Evolutionary conservation across 2,329 filamentous ascomycete genomes (phyloP), one percentile per base, ranked within the genome.

Genomic region (Pseudopyrenochaeta lycopersici): DNA sequence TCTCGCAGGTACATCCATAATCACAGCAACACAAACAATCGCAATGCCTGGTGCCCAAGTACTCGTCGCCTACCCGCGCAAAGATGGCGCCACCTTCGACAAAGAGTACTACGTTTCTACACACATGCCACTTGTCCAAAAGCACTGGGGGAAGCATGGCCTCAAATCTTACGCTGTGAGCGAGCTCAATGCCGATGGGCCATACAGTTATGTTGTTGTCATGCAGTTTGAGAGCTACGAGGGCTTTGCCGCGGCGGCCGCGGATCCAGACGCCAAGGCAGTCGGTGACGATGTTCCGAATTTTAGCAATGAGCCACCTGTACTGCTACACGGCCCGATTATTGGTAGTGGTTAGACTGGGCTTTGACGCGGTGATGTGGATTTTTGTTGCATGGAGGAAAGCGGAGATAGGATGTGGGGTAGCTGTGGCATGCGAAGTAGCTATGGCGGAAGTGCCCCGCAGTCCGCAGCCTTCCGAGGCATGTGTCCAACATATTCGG

Each of bases 21-120:
- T 20, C 18, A 39, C 36, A 39, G 20, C 9, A n/a, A 11, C 20
- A 49, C 44, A 20, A 52, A 15, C 23, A 27, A n/a, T 27, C 57
- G 62, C 41, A 27, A 66, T 67, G 60, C 40, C 61, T 36, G 51
- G 54, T 36, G 58, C 62, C 23, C 56, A 54, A 32, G 45, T 56
- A n/a, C 45, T 61, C 4, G 64, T 73, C 52, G 55, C 78, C 36
- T 84, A 83, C 65, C 78, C 80, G 3, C 66, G 71, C 42, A 76
- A 70, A n/a, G 63, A 68, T 32, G 71, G 69, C 54, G 52, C 63
- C n/a, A 76, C 58, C 10, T 84, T 83, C 72, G 68, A 84, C 70
- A 69, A 81, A 59, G 73, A 80, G 30, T 84, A 83, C 75, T 84
- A 82, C 64, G 63, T 82, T 32, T 49, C 62, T 2, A 76, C 57